Evolutionary conservation across 2,329 filamentous ascomycete species (phyloP).

Genomic region (Arthrobotrys entomopaga): DNA sequence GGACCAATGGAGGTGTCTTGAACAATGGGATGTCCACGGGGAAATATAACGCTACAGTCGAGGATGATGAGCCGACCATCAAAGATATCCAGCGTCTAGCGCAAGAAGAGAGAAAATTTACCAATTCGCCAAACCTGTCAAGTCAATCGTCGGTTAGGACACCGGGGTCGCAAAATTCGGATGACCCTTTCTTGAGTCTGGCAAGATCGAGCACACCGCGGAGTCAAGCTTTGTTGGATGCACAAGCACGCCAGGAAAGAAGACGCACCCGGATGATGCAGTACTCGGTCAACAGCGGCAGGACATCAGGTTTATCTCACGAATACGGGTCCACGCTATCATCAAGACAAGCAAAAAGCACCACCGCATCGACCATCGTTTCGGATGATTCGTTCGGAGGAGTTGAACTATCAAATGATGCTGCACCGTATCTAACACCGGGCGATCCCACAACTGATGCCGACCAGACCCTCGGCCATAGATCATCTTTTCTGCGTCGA

Average conservation of each 20-base stretch:
- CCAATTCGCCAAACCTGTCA: conserved; percentile 32
- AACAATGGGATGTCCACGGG: conserved; percentile 50
- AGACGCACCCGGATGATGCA: conserved; percentile 52
- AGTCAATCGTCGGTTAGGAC: conserved; percentile 25
- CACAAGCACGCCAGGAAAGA: conserved; percentile 47
- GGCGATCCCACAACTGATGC: conserved; percentile 23
- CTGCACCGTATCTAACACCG: conserved; percentile 40
- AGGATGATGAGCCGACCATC: conserved; percentile 56
- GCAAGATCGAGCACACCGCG: conserved; percentile 57
- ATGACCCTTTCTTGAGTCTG: conserved; percentile 59
- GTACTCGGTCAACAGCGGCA: conserved; percentile 54
- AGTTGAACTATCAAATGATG: conserved; percentile 42
- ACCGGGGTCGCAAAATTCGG: conserved; percentile 42
- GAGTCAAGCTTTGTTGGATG: conserved; percentile 50
- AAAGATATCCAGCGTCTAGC: conserved; percentile 41
- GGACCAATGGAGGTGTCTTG: conserved; percentile 55
- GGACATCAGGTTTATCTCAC: conserved; percentile 55
- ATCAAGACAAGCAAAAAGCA: conserved; percentile 35
- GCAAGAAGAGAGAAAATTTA: conserved; percentile 32
- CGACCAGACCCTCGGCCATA: conserved; percentile 39
- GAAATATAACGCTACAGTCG: conserved; percentile 51
- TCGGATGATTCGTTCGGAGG: conserved; percentile 48
- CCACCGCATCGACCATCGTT: conserved; percentile 40
- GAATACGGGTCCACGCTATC: conserved; percentile 35
- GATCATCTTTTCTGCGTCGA: conserved; percentile 45